Percentiles rank a stretch among this genome's conserved stretches.
Conservation (phyloP, 2,329 filamentous ascomycete species). For the Elsinoe fawcettii region DNA sequence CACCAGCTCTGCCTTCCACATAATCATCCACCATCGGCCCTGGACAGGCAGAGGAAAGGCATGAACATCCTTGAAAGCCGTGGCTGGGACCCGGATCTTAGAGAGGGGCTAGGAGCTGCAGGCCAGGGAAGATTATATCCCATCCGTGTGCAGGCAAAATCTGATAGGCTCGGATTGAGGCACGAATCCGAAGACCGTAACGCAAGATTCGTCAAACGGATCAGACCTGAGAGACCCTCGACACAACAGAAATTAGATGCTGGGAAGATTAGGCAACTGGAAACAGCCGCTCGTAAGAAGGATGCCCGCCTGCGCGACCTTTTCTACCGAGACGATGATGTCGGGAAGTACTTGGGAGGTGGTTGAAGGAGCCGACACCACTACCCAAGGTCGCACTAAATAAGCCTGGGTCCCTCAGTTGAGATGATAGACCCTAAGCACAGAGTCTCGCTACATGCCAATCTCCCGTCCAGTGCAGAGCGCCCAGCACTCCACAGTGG, state of each 20-base stretch:
- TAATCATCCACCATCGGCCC: conserved; percentile 62
- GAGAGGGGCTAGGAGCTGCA: conserved; percentile 61
- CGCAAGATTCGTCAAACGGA: background rate
- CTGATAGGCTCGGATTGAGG: conserved; percentile 68
- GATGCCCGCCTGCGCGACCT: conserved; percentile 51
- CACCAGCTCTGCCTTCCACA: conserved; percentile 65
- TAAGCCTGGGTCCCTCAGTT: no score
- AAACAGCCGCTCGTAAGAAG: conserved; percentile 47
- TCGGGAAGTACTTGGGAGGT: conserved; percentile 62
- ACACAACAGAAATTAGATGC: conserved; percentile 56
- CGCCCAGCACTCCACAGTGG: no score
- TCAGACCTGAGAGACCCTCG: background rate
- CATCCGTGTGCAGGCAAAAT: conserved; percentile 63
- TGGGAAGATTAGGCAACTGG: conserved; percentile 59
- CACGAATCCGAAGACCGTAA: conserved; percentile 17
- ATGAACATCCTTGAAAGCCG: conserved; percentile 57
- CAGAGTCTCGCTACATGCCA: no score
- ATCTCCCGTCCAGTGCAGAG: no score
- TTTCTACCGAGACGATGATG: conserved; percentile 67
- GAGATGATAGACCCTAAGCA: no score
- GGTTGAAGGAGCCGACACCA: conserved; percentile 8
- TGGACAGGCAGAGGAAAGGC: conserved; percentile 64
- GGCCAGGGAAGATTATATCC: conserved; percentile 67
- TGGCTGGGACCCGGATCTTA: conserved; percentile 68
- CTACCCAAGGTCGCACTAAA: background rate